Evolutionary conservation across 768 basidiomycete species (phyloP).

Genomic region (Clitopilus passeckerianus): DNA sequence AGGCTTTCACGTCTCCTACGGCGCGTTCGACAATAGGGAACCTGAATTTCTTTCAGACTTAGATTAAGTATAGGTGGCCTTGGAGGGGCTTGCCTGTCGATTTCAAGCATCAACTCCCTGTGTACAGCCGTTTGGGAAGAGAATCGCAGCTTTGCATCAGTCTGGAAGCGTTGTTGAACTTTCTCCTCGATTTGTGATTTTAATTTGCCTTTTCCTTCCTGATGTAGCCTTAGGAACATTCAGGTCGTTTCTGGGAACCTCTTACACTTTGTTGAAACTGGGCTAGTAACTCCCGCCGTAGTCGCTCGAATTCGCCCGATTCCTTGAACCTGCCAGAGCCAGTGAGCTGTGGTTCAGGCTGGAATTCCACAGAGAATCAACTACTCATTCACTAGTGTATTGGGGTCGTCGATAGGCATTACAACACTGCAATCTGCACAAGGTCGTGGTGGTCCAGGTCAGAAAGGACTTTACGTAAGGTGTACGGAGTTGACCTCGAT

Average conservation of each 20-base stretch:
- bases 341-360: not conserved
- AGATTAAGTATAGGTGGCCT: not conserved
- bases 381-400: conserved; percentile 63
- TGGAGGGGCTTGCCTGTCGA: conserved; percentile 50
- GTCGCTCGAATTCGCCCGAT: conserved; percentile 72
- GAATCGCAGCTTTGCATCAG: conserved; percentile 49
- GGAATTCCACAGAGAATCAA: conserved; percentile 4
- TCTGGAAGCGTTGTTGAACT: conserved; percentile 47
- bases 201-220: conserved; percentile 42
- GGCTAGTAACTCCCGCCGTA: conserved; percentile 58
- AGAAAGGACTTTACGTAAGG: not conserved
- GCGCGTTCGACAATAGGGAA: conserved; percentile 67
- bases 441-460: not conserved
- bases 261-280: conserved; percentile 61
- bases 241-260: conserved; percentile 5
- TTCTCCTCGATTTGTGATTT: conserved; percentile 59
- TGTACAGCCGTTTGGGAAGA: conserved; percentile 48
- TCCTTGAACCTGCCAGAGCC: conserved; percentile 58
- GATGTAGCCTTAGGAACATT: not conserved
- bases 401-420: conserved; percentile 53
- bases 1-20: conserved; percentile 40
- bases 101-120: conserved; percentile 64
- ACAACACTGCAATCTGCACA: not conserved
- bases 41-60: conserved; percentile 26
- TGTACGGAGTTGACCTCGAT: not conserved